Evolutionary conservation across 1,284 basidiomycete species (phyloP).

Genomic region (Earliella scabrosa): DNA sequence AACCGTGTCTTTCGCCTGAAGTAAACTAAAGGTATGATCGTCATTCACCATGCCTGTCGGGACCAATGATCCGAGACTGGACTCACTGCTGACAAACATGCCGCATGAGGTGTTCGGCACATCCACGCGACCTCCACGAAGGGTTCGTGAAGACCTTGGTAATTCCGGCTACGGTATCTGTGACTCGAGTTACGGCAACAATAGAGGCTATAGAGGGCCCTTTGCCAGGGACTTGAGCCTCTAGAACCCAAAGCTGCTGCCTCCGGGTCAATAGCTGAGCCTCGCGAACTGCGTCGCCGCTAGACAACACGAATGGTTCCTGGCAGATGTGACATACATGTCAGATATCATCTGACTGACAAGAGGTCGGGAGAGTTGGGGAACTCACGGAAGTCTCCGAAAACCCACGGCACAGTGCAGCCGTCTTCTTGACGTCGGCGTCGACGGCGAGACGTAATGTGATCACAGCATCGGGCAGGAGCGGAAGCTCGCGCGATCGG

Average conservation of each 20-base stretch:
- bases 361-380: background rate
- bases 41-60: background rate
- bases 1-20: conserved; percentile 44
- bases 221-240: conserved; percentile 35
- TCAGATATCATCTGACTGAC: conserved; percentile 3
- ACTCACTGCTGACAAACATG: conserved; percentile 55
- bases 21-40: conserved; percentile 31
- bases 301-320: conserved; percentile 57
- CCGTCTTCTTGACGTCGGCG: conserved; percentile 48
- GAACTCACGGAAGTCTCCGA: conserved; percentile 59
- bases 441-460: conserved; percentile 47
- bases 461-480: conserved; percentile 35
- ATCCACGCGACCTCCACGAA: conserved; percentile 51
- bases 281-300: conserved; percentile 49
- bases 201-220: conserved; percentile 58
- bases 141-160: conserved; percentile 69
- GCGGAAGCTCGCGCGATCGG: conserved; percentile 28
- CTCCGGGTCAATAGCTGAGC: conserved; percentile 53
- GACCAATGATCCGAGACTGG: background rate
- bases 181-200: conserved; percentile 64
- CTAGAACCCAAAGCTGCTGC: conserved; percentile 64
- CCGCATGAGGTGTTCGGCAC: conserved; percentile 60
- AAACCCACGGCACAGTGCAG: conserved; percentile 57
- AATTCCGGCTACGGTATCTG: conserved; percentile 55
- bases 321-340: conserved; percentile 26